Conservation (phyloP, 73 alveolate species). For the Uronychia binucleata region DNA sequence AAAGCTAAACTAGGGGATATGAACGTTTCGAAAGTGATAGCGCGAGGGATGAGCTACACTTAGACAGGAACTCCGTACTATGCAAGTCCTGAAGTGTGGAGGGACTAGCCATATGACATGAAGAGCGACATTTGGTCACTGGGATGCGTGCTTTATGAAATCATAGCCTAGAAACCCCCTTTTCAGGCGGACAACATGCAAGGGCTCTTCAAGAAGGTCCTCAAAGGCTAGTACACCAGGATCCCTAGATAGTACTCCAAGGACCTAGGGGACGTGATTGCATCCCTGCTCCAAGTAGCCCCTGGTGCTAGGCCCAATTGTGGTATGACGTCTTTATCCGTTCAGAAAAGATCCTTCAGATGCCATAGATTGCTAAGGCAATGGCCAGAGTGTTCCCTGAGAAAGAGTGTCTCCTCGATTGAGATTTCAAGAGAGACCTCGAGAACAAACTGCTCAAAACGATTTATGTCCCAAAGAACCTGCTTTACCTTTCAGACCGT, state of each 20-base stretch:
- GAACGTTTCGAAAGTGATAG: constrained; percentile 56
- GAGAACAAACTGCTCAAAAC: constrained; percentile 69
- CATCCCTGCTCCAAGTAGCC: constrained; percentile 11
- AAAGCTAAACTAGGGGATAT: constrained; percentile 66
- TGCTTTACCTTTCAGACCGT: constrained; percentile 55
- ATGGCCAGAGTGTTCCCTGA: too few relatives aligned
- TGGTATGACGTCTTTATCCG: too few relatives aligned
- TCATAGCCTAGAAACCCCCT: constrained; percentile 54
- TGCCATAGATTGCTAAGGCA: too few relatives aligned
- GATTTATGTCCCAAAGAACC: constrained; percentile 68
- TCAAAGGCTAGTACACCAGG: constrained; percentile 15
- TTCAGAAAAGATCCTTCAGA: too few relatives aligned
- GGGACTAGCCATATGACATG: constrained; percentile 58
- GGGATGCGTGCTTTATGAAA: constrained; percentile 61
- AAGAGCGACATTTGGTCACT: constrained; percentile 66
- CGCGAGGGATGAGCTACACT: constrained; percentile 52
- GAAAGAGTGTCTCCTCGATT: too few relatives aligned
- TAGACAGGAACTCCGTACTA: constrained; percentile 67
- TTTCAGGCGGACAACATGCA: constrained; percentile 57
- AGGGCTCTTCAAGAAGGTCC: constrained; percentile 26
- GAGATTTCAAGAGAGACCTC: too few relatives aligned
- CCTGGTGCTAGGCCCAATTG: constrained; percentile 30
- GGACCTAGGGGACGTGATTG: constrained; percentile 14
- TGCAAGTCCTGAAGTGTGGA: constrained; percentile 68
- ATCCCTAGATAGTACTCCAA: constrained; percentile 12